phyloP scores from a whole-genome alignment of 768 basidiomycete species.

The Tricholoma bakamatsutake region DNA sequence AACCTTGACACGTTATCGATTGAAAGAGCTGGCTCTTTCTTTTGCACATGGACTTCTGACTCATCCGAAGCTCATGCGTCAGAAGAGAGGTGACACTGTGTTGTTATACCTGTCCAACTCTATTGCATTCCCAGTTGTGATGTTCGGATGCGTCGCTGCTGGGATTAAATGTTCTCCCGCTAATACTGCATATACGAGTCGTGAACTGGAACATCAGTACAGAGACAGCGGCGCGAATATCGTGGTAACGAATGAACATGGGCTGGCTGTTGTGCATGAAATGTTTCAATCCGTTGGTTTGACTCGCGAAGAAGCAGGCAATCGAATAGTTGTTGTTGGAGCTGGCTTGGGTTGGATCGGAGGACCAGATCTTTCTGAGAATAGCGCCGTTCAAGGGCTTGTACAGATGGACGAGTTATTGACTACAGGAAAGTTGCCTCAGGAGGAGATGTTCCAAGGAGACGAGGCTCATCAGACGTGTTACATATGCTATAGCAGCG shows the following conservation, averaged over 20 bases:
- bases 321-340: not conserved
- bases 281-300: not conserved
- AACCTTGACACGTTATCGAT: not conserved
- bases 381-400: not conserved
- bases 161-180: not conserved
- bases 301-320: not conserved
- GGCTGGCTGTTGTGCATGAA: not conserved
- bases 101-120: not conserved
- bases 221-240: slow-evolving; percentile 31
- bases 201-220: slow-evolving; percentile 43
- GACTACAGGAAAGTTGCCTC: not conserved
- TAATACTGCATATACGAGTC: not conserved
- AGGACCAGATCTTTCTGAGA: not conserved
- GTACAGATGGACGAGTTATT: not conserved
- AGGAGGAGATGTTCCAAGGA: not conserved
- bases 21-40: not conserved
- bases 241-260: slow-evolving; percentile 1
- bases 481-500: not conserved
- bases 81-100: not conserved
- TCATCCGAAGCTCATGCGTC: not conserved
- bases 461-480: not conserved
- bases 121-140: not conserved
- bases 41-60: not conserved
- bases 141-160: not conserved
- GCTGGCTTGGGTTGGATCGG: not conserved